Conservation (phyloP, 495 filamentous ascomycete genomes). For the Hypomontagnella submonticulosa region DNA sequence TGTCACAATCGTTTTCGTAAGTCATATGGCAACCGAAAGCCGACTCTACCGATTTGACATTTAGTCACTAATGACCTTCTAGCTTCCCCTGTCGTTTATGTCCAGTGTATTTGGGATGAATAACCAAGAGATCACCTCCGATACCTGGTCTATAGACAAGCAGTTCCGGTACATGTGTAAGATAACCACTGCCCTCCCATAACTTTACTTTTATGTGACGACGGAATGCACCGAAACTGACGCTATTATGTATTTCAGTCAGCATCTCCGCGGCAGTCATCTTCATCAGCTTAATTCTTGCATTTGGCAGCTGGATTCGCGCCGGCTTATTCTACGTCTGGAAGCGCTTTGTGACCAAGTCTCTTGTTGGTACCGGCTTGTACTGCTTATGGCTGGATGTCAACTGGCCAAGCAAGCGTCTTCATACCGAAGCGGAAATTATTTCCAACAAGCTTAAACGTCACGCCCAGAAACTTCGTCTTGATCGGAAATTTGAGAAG, state of each 20-base stretch:
- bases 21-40: slow-evolving; percentile 2
- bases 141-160: slow-evolving; percentile 32
- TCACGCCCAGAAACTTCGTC: not conserved
- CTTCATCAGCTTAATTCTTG: slow-evolving; percentile 48
- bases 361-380: slow-evolving; percentile 32
- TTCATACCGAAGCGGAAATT: slow-evolving; percentile 1
- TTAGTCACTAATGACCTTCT: not conserved
- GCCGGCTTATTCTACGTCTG: slow-evolving; percentile 29
- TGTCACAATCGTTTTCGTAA: slow-evolving; percentile 67
- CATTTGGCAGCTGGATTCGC: slow-evolving; percentile 43
- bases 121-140: slow-evolving; percentile 45
- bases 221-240: slow-evolving; percentile 7
- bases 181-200: slow-evolving; percentile 1
- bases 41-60: not conserved
- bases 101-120: slow-evolving; percentile 59
- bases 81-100: slow-evolving; percentile 57
- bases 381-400: slow-evolving; percentile 29
- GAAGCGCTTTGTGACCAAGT: slow-evolving; percentile 8
- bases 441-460: slow-evolving; percentile 3
- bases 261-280: slow-evolving; percentile 49
- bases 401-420: slow-evolving; percentile 10
- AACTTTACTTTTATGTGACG: not conserved
- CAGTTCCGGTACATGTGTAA: slow-evolving; percentile 54
- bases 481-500: not conserved
- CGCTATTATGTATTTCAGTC: slow-evolving; percentile 23